Base-by-base conservation (phyloP, 345 rosid genomes). In the Lumnitzera racemosa region DNA sequence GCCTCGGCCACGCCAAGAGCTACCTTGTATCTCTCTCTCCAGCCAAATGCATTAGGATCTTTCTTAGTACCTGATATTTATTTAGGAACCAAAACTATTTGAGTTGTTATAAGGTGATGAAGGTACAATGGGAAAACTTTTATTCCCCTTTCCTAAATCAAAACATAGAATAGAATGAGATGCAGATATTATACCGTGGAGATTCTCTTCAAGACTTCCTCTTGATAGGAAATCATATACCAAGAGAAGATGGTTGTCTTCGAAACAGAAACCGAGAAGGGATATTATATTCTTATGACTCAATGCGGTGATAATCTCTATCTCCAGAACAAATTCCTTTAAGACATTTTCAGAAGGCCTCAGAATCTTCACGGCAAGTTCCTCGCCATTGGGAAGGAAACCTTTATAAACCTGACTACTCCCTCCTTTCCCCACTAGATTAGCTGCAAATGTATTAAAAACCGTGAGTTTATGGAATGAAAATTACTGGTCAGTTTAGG, bases 201-300 rank as follows among this genome's bases (percentile, higher is more conserved):
- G 97, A 64, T 90, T 90, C 72, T 95, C 95, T 76, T 90, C 96
- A 5, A 95, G 85, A 73, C 90, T 88, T 80, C 99, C 97, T 80
- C 95, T 85, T 13, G 92, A 75, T 64, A 95, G 75, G 68, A 83
- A 85, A 64, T 90, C 87, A 55, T 95, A 88, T 46, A 88, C 94
- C 79, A 90, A 78, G 61, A 90, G 81, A 49, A 90, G 77, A 67
- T 82, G 84, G 50, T 61, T 64, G 67, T 74, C 79, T 63, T 88
- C 99, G 49, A 77, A 78, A 78, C 94, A 95, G 80, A 95, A 90
- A 13, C 99, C 99, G 53, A 86, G 57, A 24, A 88, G 83, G 36
- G 96, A 78, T 55, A 88, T 82, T 15, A 95, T 75, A 74, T 90
- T 90, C 70, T 83, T 85, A 57, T 95, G 97, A 69, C 66, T 73